Evolutionary conservation across 768 basidiomycete species (phyloP).

Genomic region (Strobilomyces echinocephalus): DNA sequence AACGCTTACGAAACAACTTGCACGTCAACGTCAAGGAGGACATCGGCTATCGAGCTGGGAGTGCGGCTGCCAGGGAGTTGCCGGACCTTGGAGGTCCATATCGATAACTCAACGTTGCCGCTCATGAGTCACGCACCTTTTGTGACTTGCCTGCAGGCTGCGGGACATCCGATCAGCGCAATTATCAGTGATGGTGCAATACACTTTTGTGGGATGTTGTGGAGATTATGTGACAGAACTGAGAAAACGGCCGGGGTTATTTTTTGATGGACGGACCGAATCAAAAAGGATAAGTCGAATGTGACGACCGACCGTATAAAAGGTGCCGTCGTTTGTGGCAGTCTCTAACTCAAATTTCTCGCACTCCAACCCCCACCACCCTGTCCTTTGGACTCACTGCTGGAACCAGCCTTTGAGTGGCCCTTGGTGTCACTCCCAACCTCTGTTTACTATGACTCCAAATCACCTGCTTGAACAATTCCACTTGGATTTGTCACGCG

Average conservation of each 20-base stretch:
- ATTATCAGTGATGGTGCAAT: conserved; percentile 18
- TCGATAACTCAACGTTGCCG: conserved; percentile 17
- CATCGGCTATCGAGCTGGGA: conserved; percentile 13
- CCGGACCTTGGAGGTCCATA: conserved; percentile 13
- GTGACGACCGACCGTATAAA: conserved; percentile 16
- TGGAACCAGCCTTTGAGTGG: conserved; percentile 15
- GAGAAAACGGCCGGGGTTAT: conserved; percentile 5
- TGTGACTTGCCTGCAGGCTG: conserved; percentile 20
- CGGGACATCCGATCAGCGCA: conserved; percentile 21
- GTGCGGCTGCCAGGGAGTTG: conserved; percentile 6
- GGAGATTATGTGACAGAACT: conserved; percentile 20
- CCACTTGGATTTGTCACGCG: conserved; percentile 32
- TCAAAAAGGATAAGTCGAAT: conserved; percentile 5
- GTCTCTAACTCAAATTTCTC: conserved; percentile 15
- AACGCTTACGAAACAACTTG: conserved; percentile 7
- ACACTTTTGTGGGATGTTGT: conserved; percentile 6
- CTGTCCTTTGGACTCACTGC: conserved; percentile 6
- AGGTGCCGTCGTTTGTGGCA: conserved; percentile 5
- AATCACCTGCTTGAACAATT: conserved; percentile 28
- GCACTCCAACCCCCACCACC: neutral
- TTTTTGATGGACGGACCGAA: conserved; percentile 10
- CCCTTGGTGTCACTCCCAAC: conserved; percentile 29
- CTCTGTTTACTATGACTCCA: conserved; percentile 37
- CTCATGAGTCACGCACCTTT: conserved; percentile 14
- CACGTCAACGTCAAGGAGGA: conserved; percentile 15